A percentile compares a stretch with the other conserved stretches of the same genome.
phyloP scores from a whole-genome alignment of 2,329 filamentous ascomycete genomes.

The Coniochaeta sp. region DNA sequence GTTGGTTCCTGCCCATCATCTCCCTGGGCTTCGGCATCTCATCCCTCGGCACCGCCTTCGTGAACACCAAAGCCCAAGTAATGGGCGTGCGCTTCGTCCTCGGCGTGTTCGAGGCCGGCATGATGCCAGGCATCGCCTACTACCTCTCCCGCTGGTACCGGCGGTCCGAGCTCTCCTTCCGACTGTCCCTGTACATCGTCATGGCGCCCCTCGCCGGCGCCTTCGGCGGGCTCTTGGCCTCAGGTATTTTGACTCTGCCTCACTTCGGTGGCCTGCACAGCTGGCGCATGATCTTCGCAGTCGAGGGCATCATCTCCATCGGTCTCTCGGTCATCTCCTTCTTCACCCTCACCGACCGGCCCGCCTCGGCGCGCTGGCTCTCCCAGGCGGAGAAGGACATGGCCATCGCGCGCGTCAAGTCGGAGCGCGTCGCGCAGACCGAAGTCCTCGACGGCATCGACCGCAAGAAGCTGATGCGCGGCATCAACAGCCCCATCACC shows the following conservation, averaged over 20 bases:
- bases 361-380: slow-evolving; percentile 60
- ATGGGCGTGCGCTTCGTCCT: slow-evolving; percentile 52
- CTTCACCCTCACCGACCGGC: slow-evolving; percentile 58
- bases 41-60: slow-evolving; percentile 53
- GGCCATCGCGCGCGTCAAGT: slow-evolving; percentile 52
- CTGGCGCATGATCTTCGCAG: slow-evolving; percentile 67
- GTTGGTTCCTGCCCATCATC: slow-evolving; percentile 52
- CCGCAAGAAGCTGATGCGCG: slow-evolving; percentile 46
- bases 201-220: slow-evolving; percentile 58
- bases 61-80: slow-evolving; percentile 35
- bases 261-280: slow-evolving; percentile 45
- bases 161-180: slow-evolving; percentile 53
- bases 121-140: slow-evolving; percentile 59
- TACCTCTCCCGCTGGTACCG: slow-evolving; percentile 57
- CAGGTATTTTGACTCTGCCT: slow-evolving; percentile 52
- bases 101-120: slow-evolving; percentile 55
- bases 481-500: slow-evolving; percentile 56
- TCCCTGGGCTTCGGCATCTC: slow-evolving; percentile 49
- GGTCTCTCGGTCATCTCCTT: slow-evolving; percentile 49
- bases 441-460: slow-evolving; percentile 48
- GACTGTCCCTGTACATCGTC: slow-evolving; percentile 55
- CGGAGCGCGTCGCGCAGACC: slow-evolving; percentile 50
- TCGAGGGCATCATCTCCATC: slow-evolving; percentile 58
- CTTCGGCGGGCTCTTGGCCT: slow-evolving; percentile 57
- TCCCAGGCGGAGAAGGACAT: slow-evolving; percentile 55